Evolutionary conservation across 495 filamentous ascomycete species (phyloP).

Genomic region (Chaetomium cochliodes): DNA sequence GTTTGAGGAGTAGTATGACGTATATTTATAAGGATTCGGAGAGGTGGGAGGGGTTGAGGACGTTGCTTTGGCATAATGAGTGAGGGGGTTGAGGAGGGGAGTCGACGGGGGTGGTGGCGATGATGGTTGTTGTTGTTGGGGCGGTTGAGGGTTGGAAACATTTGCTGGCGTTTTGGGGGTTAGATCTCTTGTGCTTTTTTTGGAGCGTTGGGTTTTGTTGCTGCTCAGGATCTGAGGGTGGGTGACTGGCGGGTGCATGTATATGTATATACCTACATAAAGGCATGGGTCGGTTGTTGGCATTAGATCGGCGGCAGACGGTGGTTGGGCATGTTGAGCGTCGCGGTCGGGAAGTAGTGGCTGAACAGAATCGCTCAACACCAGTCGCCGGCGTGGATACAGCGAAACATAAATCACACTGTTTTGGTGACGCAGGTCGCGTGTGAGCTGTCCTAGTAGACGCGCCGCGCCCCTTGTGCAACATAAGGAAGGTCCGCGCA

Average conservation of each 20-base stretch:
- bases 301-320: not conserved
- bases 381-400: not conserved
- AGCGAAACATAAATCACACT: not conserved
- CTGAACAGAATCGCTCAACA: not conserved
- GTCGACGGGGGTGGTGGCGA: not conserved
- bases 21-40: conserved; percentile 91
- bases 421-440: not conserved
- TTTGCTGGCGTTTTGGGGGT: conserved; percentile 20
- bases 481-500: too few species aligned
- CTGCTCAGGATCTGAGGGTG: not conserved
- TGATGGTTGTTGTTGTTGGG: not conserved
- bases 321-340: not conserved
- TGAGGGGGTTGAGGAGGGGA: conserved; percentile 36
- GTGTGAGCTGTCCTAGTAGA: too few species aligned
- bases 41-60: conserved; percentile 78
- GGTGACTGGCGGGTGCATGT: not conserved
- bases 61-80: conserved; percentile 81
- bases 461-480: too few species aligned
- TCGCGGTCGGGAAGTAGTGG: not conserved
- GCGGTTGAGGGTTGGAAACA: not conserved
- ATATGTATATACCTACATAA: not conserved
- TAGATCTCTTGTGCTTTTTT: not conserved
- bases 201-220: not conserved
- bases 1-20: conserved; percentile 92
- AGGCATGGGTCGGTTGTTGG: not conserved